phyloP scores from a whole-genome alignment of 306 rosid genomes.

The Malus asiatica region DNA sequence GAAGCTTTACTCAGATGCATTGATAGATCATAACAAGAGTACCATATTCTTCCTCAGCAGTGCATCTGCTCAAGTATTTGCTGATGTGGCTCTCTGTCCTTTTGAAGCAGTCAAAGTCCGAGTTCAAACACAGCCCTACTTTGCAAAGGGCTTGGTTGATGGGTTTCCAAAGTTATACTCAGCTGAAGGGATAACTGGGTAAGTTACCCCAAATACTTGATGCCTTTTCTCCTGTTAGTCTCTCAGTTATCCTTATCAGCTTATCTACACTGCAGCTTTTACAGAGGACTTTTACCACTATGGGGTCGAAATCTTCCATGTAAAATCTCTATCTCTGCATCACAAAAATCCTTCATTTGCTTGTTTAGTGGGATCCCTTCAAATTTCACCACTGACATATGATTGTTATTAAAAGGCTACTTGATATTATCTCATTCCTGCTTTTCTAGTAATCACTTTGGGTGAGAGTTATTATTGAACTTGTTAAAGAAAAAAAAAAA shows the following conservation, averaged over 20 bases:
- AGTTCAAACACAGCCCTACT: conserved; percentile 50
- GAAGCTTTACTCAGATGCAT: conserved; percentile 44
- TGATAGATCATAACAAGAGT: conserved; percentile 30
- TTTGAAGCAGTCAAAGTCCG: conserved; percentile 65
- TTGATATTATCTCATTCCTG: neutral
- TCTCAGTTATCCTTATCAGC: conserved; percentile 6
- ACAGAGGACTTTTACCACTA: conserved; percentile 54
- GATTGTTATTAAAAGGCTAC: neutral
- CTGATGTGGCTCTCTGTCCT: conserved; percentile 63
- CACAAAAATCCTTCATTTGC: neutral
- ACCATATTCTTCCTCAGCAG: conserved; percentile 59
- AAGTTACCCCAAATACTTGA: neutral
- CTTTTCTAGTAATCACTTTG: no score
- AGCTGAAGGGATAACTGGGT: conserved; percentile 54
- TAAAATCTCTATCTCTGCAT: conserved; percentile 25
- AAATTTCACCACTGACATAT: neutral
- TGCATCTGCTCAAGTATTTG: conserved; percentile 59
- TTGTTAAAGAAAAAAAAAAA: neutral
- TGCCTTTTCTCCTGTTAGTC: neutral
- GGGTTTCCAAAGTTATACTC: conserved; percentile 54
- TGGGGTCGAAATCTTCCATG: conserved; percentile 86
- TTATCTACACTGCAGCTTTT: conserved; percentile 40
- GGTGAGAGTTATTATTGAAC: neutral
- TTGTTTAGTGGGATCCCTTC: neutral
- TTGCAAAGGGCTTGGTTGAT: conserved; percentile 56